Conservation (phyloP, 1,139 yeast species). For the Entelexis sorbosivorans region DNA sequence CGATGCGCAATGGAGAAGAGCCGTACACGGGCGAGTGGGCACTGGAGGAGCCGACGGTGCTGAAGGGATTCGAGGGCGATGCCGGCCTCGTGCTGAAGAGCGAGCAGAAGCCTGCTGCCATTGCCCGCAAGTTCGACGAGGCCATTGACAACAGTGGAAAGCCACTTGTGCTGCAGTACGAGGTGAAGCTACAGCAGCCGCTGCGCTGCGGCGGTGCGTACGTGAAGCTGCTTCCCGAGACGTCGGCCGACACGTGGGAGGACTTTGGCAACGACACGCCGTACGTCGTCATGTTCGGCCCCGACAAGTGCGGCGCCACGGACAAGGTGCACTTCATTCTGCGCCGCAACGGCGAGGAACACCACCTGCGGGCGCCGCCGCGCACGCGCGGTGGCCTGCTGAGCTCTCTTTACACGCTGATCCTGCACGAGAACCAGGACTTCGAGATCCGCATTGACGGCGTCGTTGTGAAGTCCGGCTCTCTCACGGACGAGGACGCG, state of each 20-base stretch:
- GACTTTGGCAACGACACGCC: slow-evolving; percentile 54
- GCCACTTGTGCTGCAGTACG: slow-evolving; percentile 76
- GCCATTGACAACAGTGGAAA: slow-evolving; percentile 44
- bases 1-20: slow-evolving; percentile 44
- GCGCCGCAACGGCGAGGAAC: slow-evolving; percentile 53
- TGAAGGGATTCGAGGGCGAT: slow-evolving; percentile 53
- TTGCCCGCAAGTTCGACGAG: slow-evolving; percentile 46
- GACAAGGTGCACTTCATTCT: slow-evolving; percentile 72
- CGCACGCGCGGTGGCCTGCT: slow-evolving; percentile 47
- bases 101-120: slow-evolving; percentile 71
- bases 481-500: slow-evolving; percentile 41
- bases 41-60: slow-evolving; percentile 46
- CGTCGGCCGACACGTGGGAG: slow-evolving; percentile 36
- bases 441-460: slow-evolving; percentile 80
- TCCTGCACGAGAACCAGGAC: slow-evolving; percentile 51
- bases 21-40: slow-evolving; percentile 65
- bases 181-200: slow-evolving; percentile 69
- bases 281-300: slow-evolving; percentile 87
- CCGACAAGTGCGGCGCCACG: slow-evolving; percentile 75
- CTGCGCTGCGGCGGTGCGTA: slow-evolving; percentile 83
- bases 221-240: slow-evolving; percentile 55
- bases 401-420: slow-evolving; percentile 62
- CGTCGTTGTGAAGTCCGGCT: slow-evolving; percentile 57
- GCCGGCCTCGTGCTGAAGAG: slow-evolving; percentile 64
- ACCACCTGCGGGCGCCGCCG: slow-evolving; percentile 55